Evolutionary conservation across 2,329 filamentous ascomycete genomes (phyloP).

Genomic region (Tolypocladium tropicale): DNA sequence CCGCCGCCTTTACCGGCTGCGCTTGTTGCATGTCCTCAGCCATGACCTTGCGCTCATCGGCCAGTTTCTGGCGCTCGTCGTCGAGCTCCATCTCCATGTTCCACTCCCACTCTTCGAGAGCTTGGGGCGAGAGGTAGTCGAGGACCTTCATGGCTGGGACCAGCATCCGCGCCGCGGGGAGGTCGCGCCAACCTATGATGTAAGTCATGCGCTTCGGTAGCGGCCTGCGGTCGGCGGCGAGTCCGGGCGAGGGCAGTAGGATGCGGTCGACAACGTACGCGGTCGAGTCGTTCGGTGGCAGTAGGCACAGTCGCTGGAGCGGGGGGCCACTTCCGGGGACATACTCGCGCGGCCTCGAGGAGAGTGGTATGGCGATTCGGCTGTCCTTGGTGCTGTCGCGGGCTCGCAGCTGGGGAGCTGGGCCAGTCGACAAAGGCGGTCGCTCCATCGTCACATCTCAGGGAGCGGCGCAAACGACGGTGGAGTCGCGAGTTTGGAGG

Average conservation of each 20-base stretch:
- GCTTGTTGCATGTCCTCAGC: constrained; percentile 13
- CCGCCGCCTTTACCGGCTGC: neutral
- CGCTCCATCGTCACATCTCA: neutral
- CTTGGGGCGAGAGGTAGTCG: constrained; percentile 47
- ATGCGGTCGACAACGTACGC: constrained; percentile 48
- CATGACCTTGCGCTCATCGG: constrained; percentile 19
- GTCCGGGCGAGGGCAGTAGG: constrained; percentile 28
- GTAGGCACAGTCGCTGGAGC: constrained; percentile 34
- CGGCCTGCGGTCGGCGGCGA: constrained; percentile 22
- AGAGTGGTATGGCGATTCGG: neutral
- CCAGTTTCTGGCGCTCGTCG: constrained; percentile 20
- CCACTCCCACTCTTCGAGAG: constrained; percentile 48
- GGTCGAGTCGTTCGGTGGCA: constrained; percentile 37
- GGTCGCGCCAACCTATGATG: constrained; percentile 43
- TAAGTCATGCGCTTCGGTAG: constrained; percentile 39
- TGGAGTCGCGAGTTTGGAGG: neutral
- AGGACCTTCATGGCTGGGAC: constrained; percentile 37
- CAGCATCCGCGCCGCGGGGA: constrained; percentile 35
- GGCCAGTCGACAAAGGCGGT: neutral
- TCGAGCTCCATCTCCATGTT: constrained; percentile 31
- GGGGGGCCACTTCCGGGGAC: constrained; percentile 36
- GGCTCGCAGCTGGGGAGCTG: neutral
- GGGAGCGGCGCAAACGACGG: neutral
- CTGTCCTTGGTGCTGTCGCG: neutral
- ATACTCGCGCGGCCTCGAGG: constrained; percentile 21